Evolutionary conservation across 1,284 basidiomycete genomes (phyloP).

Genomic region (Tylopilus orsonianus): DNA sequence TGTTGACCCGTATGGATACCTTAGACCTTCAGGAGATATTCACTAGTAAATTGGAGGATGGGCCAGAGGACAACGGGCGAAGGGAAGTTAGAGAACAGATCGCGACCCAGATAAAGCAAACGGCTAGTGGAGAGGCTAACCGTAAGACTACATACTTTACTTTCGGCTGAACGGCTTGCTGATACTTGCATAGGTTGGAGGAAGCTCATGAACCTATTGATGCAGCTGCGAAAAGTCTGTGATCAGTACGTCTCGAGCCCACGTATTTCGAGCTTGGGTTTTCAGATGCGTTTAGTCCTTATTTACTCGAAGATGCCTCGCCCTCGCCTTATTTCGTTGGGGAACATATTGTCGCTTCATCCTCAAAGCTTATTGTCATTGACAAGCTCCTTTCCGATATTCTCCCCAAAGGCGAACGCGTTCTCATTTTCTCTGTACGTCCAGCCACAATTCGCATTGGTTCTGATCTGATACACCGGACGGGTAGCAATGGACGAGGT

Average conservation of each 20-base stretch:
- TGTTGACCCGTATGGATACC: conserved; percentile 52
- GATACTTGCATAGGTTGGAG: conserved; percentile 42
- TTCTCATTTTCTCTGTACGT: conserved; percentile 81
- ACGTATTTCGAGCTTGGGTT: background rate
- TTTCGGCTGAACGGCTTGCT: background rate
- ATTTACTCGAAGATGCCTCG: conserved; percentile 49
- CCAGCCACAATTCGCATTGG: background rate
- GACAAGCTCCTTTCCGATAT: conserved; percentile 78
- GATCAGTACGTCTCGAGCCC: conserved; percentile 44
- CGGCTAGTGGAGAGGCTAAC: conserved; percentile 30
- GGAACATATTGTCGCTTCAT: conserved; percentile 57
- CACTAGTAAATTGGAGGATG: conserved; percentile 33
- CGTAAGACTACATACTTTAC: conserved; percentile 28
- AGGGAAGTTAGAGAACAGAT: conserved; percentile 43
- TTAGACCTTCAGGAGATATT: conserved; percentile 51
- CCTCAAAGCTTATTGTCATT: conserved; percentile 74
- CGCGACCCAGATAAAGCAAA: conserved; percentile 36
- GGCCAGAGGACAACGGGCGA: conserved; percentile 34
- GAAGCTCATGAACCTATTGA: conserved; percentile 57
- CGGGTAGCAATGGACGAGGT: conserved; percentile 55
- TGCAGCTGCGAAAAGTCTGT: conserved; percentile 58
- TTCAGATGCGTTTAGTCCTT: conserved; percentile 41
- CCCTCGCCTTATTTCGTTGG: conserved; percentile 52
- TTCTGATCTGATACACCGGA: conserved; percentile 4
- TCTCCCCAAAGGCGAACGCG: conserved; percentile 78